Evolutionary conservation across 2,329 filamentous ascomycete genomes (phyloP), one percentile per base, ranked within the genome.

Genomic region (Coleophoma crateriformis): DNA sequence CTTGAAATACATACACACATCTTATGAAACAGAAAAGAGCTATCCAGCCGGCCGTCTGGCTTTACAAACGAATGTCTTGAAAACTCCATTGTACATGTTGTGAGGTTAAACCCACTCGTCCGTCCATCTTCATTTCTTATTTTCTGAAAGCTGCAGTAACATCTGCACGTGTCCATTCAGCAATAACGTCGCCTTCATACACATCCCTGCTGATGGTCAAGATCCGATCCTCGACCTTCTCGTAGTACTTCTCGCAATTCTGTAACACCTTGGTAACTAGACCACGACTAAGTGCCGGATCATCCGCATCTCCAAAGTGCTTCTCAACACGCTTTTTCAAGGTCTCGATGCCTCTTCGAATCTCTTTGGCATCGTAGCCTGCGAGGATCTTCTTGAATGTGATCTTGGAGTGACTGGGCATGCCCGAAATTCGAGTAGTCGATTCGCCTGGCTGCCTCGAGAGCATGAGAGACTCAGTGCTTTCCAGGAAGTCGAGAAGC

Each of bases 241-340:
- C 72, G 61, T 85, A 85, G 60, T 81, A 85, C 52, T 65, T 70
- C 67, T 85, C 82, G 62, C 82, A 84, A 62, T 83, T 79, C 51
- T 70, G 70, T 44, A 81, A 66, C 35, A 85, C 79, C 63, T 78
- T 76, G 46, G 68, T 68, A 20, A 84, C 81, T 38, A 86, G 70
- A 34, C 73, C 73, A 45, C 73, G 72, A 51, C 58, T 61, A 8
- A 64, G 51, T 11, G 73, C 79, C 49, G 83, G 81, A 55, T 91
- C 87, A 58, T 95, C 90, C 5, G 85, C 87, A 58, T 95, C 90
- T 40, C 90, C 90, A 74, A 97, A 97, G 68, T 97, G 92, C 72
- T 97, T 99, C 70, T 97, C 92, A 1, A 97, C 88, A 45, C 92
- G 81, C 72, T 95, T 96, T 62, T 86, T 86, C 58, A 97, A 75